Conservation (phyloP, 352 stramenopile genomes). For the Plasmopara muralis region DNA sequence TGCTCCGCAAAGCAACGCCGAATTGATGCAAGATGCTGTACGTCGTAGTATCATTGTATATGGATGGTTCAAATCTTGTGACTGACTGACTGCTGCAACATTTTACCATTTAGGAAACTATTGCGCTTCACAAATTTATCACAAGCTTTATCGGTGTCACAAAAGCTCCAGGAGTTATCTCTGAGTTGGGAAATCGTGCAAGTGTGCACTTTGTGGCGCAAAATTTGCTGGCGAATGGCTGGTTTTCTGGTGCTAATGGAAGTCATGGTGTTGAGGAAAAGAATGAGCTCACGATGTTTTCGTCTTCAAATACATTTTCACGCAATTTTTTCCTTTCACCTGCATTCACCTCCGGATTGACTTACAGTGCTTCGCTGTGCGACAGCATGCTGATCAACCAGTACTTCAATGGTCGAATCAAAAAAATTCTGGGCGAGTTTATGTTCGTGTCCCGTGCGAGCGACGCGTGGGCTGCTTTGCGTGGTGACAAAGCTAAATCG, state of each 20-base stretch:
- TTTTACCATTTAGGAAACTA: conserved; percentile 35
- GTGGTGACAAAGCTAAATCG: conserved; percentile 29
- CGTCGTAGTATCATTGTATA: not conserved
- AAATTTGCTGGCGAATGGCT: conserved; percentile 58
- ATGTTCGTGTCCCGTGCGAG: conserved; percentile 78
- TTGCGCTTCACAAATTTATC: conserved; percentile 83
- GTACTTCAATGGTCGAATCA: conserved; percentile 85
- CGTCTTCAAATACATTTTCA: conserved; percentile 52
- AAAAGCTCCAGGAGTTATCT: conserved; percentile 61
- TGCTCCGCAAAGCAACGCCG: conserved; percentile 48
- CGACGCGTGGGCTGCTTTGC: conserved; percentile 27
- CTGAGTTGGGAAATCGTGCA: conserved; percentile 67
- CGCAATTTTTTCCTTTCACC: conserved; percentile 76
- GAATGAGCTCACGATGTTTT: conserved; percentile 36
- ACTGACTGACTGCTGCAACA: no score
- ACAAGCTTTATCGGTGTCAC: conserved; percentile 50
- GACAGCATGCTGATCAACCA: conserved; percentile 86
- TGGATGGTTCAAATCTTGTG: no score
- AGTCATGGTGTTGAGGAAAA: conserved; percentile 13
- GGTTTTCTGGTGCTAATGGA: conserved; percentile 38
- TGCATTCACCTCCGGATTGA: conserved; percentile 73
- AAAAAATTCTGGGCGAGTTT: conserved; percentile 81
- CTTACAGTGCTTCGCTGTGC: conserved; percentile 80
- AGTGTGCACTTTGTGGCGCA: conserved; percentile 83
- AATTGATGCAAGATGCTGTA: conserved; percentile 71